Conservation (phyloP, 805 yeast species). For the Babjeviella inositovora region DNA sequence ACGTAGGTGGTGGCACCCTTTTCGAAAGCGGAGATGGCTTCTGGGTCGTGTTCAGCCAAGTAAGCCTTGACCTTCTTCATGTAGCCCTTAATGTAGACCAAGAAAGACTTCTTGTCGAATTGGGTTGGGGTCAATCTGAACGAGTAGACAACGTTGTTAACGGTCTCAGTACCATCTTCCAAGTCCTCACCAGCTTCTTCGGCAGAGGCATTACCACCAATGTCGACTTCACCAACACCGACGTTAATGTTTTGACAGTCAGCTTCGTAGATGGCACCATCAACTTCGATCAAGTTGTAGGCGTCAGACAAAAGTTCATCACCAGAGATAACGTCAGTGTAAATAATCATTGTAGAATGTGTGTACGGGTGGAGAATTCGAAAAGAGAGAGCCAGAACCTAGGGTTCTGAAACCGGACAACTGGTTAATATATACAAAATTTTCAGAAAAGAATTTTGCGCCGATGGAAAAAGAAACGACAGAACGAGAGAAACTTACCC, state of each 20-base stretch:
- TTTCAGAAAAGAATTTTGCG: constrained; percentile 5
- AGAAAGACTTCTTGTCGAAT: constrained; percentile 96
- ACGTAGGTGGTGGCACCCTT: constrained; percentile 95
- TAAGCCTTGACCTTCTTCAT: constrained; percentile 92
- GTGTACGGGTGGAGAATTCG: constrained; percentile 3
- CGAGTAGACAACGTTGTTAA: constrained; percentile 97
- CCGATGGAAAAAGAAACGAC: constrained; percentile 5
- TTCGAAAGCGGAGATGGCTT: constrained; percentile 75
- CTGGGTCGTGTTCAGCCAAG: constrained; percentile 84
- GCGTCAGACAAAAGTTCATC: constrained; percentile 98
- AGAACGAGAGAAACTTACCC: constrained; percentile 1
- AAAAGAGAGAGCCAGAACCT: not conserved
- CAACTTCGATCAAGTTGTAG: constrained; percentile 78
- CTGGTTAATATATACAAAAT: constrained; percentile 3
- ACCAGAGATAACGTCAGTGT: constrained; percentile 74
- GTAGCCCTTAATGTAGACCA: constrained; percentile 96
- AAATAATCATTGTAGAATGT: constrained; percentile 24
- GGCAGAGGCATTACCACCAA: constrained; percentile 99
- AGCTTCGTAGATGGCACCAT: constrained; percentile 89
- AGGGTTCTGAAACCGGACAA: not conserved
- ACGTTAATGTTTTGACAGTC: constrained; percentile 88
- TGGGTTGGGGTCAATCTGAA: constrained; percentile 94
- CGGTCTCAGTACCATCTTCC: constrained; percentile 79
- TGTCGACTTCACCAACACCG: constrained; percentile 84
- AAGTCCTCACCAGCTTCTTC: constrained; percentile 73